Conservation (phyloP, 164 flowering plant species). For the Platanus orientalis region DNA sequence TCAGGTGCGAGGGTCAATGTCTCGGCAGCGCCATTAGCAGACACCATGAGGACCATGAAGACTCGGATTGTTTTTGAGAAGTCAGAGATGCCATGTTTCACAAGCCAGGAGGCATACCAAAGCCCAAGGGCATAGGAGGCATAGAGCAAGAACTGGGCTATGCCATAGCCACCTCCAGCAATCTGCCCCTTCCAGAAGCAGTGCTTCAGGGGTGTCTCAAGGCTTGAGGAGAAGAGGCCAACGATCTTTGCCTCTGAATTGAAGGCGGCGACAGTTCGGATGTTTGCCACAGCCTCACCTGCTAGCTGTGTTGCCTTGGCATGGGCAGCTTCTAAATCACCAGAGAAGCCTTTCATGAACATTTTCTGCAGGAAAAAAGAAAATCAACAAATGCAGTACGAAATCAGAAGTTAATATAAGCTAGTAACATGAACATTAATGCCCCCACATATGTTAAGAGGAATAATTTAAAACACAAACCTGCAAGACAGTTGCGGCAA, state of each 20-base stretch:
- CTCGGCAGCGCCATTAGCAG: constrained; percentile 99
- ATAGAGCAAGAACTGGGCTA: constrained; percentile 88
- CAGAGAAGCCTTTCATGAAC: constrained; percentile 96
- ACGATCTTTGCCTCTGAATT: constrained; percentile 84
- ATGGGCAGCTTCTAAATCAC: constrained; percentile 87
- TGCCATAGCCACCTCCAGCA: constrained; percentile 88
- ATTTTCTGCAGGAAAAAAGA: constrained; percentile 96
- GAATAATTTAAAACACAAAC: constrained; percentile 22
- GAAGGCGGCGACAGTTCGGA: constrained; percentile 94
- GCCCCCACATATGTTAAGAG: no score
- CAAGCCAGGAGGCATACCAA: constrained; percentile 99
- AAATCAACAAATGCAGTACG: not conserved
- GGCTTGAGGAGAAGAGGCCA: constrained; percentile 61
- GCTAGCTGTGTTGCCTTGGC: constrained; percentile 94
- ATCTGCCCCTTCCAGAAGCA: constrained; percentile 98
- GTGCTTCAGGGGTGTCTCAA: constrained; percentile 55
- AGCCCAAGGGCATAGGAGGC: constrained; percentile 93
- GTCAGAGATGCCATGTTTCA: constrained; percentile 91
- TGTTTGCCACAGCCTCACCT: constrained; percentile 90
- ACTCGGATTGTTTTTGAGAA: constrained; percentile 94
- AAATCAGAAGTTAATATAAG: no score
- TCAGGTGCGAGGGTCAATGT: constrained; percentile 95
- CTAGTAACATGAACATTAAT: no score
- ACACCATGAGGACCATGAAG: constrained; percentile 99
- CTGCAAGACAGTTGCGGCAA: constrained; percentile 96